A percentile compares a stretch with the other conserved stretches of the same genome.
phyloP scores from a whole-genome alignment of 2,329 filamentous ascomycete species.

The Zymoseptoria brevis region DNA sequence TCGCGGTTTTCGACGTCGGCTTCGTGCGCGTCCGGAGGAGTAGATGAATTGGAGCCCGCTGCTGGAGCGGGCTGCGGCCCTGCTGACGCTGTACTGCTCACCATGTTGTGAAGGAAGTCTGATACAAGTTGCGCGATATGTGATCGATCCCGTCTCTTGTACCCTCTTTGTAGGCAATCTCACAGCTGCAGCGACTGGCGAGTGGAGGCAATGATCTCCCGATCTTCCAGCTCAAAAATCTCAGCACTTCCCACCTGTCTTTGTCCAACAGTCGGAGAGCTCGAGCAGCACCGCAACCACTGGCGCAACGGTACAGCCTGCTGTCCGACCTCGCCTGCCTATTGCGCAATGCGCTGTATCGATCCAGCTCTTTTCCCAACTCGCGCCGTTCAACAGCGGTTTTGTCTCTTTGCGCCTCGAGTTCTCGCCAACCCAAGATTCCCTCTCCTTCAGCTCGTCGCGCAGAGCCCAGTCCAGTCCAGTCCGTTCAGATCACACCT shows the following conservation, averaged over 20 bases:
- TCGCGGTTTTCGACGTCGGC: slow-evolving; percentile 30
- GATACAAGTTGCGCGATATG: not conserved
- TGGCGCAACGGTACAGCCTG: not conserved
- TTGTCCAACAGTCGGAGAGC: not conserved
- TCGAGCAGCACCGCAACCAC: not conserved
- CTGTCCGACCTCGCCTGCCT: not conserved
- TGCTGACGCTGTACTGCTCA: not conserved
- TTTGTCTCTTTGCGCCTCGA: not conserved
- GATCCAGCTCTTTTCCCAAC: not conserved
- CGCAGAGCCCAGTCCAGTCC: no score
- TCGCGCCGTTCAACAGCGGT: not conserved
- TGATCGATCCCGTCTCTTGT: not conserved
- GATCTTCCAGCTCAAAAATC: not conserved
- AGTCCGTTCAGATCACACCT: no score
- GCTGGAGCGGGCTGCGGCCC: not conserved
- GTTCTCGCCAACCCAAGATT: no score
- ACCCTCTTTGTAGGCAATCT: not conserved
- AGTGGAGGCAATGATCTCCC: no score
- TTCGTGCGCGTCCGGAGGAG: slow-evolving; percentile 17
- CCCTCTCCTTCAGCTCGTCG: no score
- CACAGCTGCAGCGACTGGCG: no score
- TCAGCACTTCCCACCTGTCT: not conserved
- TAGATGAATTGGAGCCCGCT: not conserved
- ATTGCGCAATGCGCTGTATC: not conserved
- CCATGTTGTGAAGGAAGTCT: not conserved